phyloP scores from a whole-genome alignment of 371 early-diverging fungal genomes.

The Mortierella sp. region DNA sequence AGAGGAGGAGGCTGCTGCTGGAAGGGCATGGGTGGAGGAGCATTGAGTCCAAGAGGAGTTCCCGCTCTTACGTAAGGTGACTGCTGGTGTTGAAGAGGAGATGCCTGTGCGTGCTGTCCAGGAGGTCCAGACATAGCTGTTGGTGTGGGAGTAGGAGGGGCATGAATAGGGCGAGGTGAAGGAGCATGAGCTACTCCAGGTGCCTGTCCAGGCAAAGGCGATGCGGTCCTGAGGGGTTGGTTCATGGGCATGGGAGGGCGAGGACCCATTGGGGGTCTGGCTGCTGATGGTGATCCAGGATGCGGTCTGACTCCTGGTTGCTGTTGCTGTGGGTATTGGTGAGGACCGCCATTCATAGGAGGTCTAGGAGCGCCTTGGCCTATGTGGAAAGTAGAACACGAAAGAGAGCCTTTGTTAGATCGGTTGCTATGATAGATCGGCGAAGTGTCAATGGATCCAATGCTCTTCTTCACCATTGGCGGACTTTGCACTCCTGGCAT shows the following conservation, averaged over 20 bases:
- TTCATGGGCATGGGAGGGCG: slow-evolving; percentile 40
- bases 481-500: not conserved
- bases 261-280: slow-evolving; percentile 34
- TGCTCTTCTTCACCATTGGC: not conserved
- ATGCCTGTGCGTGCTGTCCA: slow-evolving; percentile 19
- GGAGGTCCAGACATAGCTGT: slow-evolving; percentile 45
- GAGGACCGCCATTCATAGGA: slow-evolving; percentile 26
- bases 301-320: slow-evolving; percentile 36
- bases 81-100: slow-evolving; percentile 31
- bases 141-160: slow-evolving; percentile 42
- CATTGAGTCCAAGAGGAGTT: slow-evolving; percentile 28
- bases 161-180: slow-evolving; percentile 25
- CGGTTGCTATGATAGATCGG: not conserved
- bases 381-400: not conserved
- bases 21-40: slow-evolving; percentile 21
- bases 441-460: not conserved
- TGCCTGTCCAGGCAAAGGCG: slow-evolving; percentile 37
- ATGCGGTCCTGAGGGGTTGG: slow-evolving; percentile 40
- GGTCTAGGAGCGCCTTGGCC: slow-evolving; percentile 36
- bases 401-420: not conserved
- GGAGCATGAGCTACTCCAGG: slow-evolving; percentile 34
- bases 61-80: slow-evolving; percentile 24
- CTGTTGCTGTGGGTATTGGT: slow-evolving; percentile 33
- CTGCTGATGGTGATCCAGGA: slow-evolving; percentile 42
- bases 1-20: slow-evolving; percentile 24